These are phyloP conservation scores for Panaeolus cyanescens DNA, from an alignment of 768 basidiomycete species.

Conservation along the genomic window DNA sequence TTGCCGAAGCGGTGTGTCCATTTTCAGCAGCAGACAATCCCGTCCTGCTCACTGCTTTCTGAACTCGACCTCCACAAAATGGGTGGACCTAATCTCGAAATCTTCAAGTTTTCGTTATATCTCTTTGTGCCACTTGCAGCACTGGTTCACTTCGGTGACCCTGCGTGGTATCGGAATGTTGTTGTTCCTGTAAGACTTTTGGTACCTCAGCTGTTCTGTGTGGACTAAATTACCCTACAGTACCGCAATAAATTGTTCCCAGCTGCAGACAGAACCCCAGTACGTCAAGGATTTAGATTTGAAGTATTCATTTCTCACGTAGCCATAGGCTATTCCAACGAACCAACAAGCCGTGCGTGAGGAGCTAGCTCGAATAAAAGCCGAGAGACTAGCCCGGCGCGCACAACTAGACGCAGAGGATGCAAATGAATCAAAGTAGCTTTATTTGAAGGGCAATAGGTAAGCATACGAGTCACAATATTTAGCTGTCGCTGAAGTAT, in stretches of 20 bases:
- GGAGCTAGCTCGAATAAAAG: slow-evolving; percentile 73
- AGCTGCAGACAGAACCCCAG: slow-evolving; percentile 51
- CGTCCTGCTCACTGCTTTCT: background rate
- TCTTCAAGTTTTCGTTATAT: slow-evolving; percentile 89
- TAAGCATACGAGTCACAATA: background rate
- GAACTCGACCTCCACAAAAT: slow-evolving; percentile 28
- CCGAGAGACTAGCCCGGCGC: slow-evolving; percentile 52
- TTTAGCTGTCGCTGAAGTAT: background rate
- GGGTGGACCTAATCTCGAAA: slow-evolving; percentile 82
- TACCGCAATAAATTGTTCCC: slow-evolving; percentile 77
- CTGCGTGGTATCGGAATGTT: slow-evolving; percentile 79
- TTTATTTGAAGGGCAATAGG: background rate
- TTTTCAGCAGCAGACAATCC: background rate
- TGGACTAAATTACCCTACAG: slow-evolving; percentile 32
- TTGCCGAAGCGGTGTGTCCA: background rate
- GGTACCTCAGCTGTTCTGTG: background rate
- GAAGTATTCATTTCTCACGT: background rate
- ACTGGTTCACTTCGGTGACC: slow-evolving; percentile 85
- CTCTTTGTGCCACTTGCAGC: slow-evolving; percentile 83
- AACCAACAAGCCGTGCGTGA: slow-evolving; percentile 66
- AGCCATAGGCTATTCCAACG: slow-evolving; percentile 57
- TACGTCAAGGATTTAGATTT: slow-evolving; percentile 29
- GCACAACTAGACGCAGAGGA: slow-evolving; percentile 42
- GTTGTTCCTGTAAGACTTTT: slow-evolving; percentile 65
- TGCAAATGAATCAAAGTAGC: slow-evolving; percentile 20